Evolutionary conservation across 1,139 yeast genomes (phyloP), one percentile per base, ranked within the genome.

Genomic region (Suhomyces kunorum): DNA sequence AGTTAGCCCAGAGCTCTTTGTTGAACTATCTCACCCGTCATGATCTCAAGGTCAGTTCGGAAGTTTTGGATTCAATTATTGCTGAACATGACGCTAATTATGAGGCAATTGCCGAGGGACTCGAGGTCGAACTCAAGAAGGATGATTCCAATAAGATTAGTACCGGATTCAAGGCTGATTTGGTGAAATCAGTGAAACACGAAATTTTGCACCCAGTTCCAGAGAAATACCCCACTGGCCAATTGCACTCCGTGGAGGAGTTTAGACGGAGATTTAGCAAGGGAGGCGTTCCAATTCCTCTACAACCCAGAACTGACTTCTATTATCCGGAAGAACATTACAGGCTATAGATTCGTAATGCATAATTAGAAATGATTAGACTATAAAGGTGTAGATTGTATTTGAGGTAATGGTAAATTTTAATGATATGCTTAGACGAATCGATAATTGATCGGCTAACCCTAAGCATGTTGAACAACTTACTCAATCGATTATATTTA

Each of bases 281-380:
- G 38, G 71, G 72, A 3, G 72, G 62, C 1, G 37, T 47, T 19
- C 70, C 76, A 1, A 30, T 26, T 13, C 70, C 75, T 6, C 63
- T 64, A 26, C 56, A 57, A 24, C 62, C 64, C 2, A 58, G 71
- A 38, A 40, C 56, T 6, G 58, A 57, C 23, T 72, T 61, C 51
- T 59, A 63, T 45, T 64, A 60, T 44, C 60, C 59, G 7, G 51
- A 45, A 15, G 68, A 60, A 8, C 56, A 51, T 20, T 51, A 56
- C n/a, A 69, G 64, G 50, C 55, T 64, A 38, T 65, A 17, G 13
- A 48, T 28, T 28, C 17, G 18, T 15, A 7, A 28, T 15, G 17
- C 3, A 7, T 17, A 9, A 11, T 17, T 28, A 28, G 32, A 28
- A 11, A 12, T n/a, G 24, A 12, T 6, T 5, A 28, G 8, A 28